These are phyloP conservation scores for Lichina pygmaea DNA, from an alignment of 495 filamentous ascomycete species.

Conservation along the genomic window DNA sequence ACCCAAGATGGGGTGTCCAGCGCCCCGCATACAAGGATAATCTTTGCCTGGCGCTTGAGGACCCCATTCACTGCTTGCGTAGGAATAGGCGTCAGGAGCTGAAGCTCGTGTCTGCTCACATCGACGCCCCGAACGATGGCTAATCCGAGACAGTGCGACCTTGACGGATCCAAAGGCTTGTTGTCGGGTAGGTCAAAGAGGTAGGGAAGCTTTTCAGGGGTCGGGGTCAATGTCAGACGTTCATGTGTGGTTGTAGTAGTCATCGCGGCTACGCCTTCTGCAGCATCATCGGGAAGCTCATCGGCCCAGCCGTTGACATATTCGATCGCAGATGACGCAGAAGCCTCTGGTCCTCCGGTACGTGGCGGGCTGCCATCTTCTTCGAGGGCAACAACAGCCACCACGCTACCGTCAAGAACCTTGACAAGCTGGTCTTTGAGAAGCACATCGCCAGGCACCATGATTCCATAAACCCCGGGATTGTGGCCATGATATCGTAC, in stretches of 20 bases:
- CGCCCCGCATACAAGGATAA: not conserved
- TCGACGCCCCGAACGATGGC: slow-evolving; percentile 29
- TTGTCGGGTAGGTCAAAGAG: not conserved
- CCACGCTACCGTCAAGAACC: slow-evolving; percentile 28
- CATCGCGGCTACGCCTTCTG: no score
- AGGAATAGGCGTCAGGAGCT: slow-evolving; percentile 23
- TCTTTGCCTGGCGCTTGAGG: not conserved
- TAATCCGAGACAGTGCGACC: slow-evolving; percentile 20
- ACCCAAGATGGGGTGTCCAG: not conserved
- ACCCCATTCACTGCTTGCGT: slow-evolving; percentile 8
- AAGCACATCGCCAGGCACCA: slow-evolving; percentile 23
- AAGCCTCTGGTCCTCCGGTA: not conserved
- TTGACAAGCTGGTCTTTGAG: slow-evolving; percentile 19
- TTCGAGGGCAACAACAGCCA: slow-evolving; percentile 27
- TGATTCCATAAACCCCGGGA: slow-evolving; percentile 23
- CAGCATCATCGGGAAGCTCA: no score
- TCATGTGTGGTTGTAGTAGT: not conserved
- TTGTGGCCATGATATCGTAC: slow-evolving; percentile 25
- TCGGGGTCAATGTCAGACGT: not conserved
- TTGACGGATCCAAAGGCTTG: slow-evolving; percentile 15
- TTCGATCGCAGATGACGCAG: not conserved
- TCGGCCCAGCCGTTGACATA: no score
- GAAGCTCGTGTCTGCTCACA: slow-evolving; percentile 14
- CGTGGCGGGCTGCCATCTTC: not conserved
- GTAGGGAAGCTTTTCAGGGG: slow-evolving; percentile 6